Conservation (phyloP, 192 early-diverging fungal species). For the Dimargaris verticillata region DNA sequence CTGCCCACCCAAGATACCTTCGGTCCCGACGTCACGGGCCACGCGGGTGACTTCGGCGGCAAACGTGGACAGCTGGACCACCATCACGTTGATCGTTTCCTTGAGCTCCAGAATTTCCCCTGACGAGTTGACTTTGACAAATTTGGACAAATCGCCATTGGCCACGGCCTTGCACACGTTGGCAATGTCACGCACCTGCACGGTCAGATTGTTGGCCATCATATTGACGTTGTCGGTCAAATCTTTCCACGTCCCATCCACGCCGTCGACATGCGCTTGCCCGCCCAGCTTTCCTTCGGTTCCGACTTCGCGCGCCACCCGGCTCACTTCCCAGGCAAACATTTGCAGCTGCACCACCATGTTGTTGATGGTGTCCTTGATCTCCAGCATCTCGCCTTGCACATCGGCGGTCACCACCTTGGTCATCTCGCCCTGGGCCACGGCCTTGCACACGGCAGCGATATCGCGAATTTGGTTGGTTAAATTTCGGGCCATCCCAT, state of each 20-base stretch:
- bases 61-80: constrained; percentile 34
- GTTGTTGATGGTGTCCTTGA: constrained; percentile 54
- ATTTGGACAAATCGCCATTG: constrained; percentile 36
- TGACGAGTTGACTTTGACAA: constrained; percentile 33
- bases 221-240: constrained; percentile 52
- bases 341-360: constrained; percentile 48
- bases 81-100: constrained; percentile 45
- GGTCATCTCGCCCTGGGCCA: constrained; percentile 5
- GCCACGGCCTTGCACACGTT: constrained; percentile 45
- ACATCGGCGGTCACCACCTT: constrained; percentile 35
- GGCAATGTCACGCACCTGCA: constrained; percentile 44
- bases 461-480: constrained; percentile 11
- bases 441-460: constrained; percentile 7
- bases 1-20: constrained; percentile 47
- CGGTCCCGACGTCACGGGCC: constrained; percentile 43
- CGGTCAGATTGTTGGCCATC: constrained; percentile 48
- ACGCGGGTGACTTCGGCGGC: constrained; percentile 37
- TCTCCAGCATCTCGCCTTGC: constrained; percentile 48
- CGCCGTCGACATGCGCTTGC: constrained; percentile 35
- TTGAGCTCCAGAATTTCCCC: constrained; percentile 51
- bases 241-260: constrained; percentile 53
- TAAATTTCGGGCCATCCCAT: constrained; percentile 8
- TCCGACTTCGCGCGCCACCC: constrained; percentile 58
- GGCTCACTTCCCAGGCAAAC: constrained; percentile 48
- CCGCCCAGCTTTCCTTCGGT: constrained; percentile 43